These are phyloP conservation scores for Penstemon barbatus DNA, from an alignment of 257 asterid genomes.

Conservation along the genomic window DNA sequence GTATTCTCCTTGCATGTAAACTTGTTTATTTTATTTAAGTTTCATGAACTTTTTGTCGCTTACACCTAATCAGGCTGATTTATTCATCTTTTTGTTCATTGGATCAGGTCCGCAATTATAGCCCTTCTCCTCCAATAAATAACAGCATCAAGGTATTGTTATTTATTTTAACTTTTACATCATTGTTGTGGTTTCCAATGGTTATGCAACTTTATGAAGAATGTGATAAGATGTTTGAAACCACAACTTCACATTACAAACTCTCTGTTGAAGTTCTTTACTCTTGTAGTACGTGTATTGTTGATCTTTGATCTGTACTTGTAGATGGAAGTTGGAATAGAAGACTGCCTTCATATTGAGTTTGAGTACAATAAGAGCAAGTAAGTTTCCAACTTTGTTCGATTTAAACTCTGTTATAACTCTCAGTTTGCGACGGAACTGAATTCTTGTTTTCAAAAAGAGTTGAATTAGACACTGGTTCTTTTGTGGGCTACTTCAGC, in stretches of 20 bases:
- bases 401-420: constrained; percentile 5
- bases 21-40: not conserved
- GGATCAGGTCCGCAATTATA: constrained; percentile 78
- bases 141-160: constrained; percentile 87
- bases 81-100: constrained; percentile 26
- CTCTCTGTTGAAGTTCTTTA: not conserved
- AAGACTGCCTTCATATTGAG: constrained; percentile 98
- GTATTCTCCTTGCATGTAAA: not conserved
- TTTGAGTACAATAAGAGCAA: constrained; percentile 98
- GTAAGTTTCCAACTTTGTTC: constrained; percentile 42
- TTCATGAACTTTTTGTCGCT: constrained; percentile 1
- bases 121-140: constrained; percentile 78
- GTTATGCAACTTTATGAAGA: constrained; percentile 12
- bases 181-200: constrained; percentile 13
- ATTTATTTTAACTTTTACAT: constrained; percentile 22
- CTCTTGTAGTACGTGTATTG: constrained; percentile 6
- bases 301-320: constrained; percentile 26
- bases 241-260: constrained; percentile 2
- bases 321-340: constrained; percentile 99
- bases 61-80: constrained; percentile 8
- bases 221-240: constrained; percentile 22
- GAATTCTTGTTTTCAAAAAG: not conserved
- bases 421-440: not conserved
- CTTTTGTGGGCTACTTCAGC: not conserved
- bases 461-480: not conserved